Conservation (phyloP, 331 rosid genomes). For the Telfairia occidentalis region DNA sequence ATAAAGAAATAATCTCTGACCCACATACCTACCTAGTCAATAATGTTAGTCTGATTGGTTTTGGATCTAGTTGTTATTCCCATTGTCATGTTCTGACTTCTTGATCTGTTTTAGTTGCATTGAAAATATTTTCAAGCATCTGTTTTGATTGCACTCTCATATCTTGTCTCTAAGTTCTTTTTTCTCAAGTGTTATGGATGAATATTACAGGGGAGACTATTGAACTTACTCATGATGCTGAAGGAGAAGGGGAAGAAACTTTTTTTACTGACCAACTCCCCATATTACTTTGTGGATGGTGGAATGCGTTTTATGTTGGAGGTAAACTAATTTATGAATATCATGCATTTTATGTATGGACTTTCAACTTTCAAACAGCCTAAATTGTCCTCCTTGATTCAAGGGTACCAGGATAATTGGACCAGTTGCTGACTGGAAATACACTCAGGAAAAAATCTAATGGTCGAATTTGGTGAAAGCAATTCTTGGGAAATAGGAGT, state of each 20-base stretch:
- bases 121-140: neutral
- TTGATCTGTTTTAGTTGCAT: neutral
- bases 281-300: constrained; percentile 82
- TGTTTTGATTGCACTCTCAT: neutral
- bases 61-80: constrained; percentile 3
- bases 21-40: constrained; percentile 63
- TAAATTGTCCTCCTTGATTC: neutral
- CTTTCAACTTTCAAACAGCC: neutral
- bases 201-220: constrained; percentile 51
- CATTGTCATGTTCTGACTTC: neutral
- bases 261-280: constrained; percentile 89
- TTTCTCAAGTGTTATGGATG: constrained; percentile 5
- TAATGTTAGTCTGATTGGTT: constrained; percentile 45
- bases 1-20: constrained; percentile 59
- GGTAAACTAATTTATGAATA: constrained; percentile 33
- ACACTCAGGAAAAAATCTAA: neutral
- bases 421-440: neutral
- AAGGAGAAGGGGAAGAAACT: constrained; percentile 87
- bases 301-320: constrained; percentile 87
- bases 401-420: neutral
- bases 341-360: neutral
- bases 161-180: neutral
- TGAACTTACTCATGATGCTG: constrained; percentile 68
- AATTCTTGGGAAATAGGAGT: neutral
- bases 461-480: neutral